Evolutionary conservation across 352 stramenopile genomes (phyloP).

Genomic region (Phytophthora pistaciae): DNA sequence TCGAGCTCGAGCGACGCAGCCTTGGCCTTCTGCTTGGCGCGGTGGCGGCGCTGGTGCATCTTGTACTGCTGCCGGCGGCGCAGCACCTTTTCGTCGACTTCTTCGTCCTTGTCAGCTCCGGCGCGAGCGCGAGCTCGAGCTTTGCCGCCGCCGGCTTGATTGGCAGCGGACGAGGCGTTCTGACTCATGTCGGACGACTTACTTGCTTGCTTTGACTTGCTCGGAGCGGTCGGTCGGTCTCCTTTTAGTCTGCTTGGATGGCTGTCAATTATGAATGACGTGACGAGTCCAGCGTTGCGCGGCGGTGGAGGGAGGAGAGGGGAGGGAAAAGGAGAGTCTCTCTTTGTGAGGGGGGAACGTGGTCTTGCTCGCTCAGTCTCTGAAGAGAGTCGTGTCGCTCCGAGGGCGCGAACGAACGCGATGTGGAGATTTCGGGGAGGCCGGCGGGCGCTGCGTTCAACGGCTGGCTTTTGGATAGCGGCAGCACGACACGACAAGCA

Average conservation of each 20-base stretch:
- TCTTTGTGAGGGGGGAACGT: not conserved
- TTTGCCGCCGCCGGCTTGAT: not conserved
- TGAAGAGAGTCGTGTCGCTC: not conserved
- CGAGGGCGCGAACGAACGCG: constrained; percentile 17
- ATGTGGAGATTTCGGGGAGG: constrained; percentile 30
- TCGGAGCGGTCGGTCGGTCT: not conserved
- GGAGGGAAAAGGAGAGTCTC: not conserved
- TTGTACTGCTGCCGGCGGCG: constrained; percentile 64
- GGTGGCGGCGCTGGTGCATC: constrained; percentile 66
- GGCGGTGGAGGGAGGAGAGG: not conserved
- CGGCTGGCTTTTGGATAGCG: constrained; percentile 12
- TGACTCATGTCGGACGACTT: constrained; percentile 25
- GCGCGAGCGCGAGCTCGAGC: not conserved
- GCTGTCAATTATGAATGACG: not conserved
- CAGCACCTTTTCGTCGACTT: constrained; percentile 49
- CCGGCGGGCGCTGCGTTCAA: not conserved
- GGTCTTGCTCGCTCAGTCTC: not conserved
- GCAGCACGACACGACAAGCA: constrained; percentile 11
- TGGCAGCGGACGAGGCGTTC: constrained; percentile 16
- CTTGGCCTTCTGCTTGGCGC: constrained; percentile 67
- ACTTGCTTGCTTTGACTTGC: not conserved
- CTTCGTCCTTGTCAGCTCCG: constrained; percentile 4
- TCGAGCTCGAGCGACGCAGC: constrained; percentile 49
- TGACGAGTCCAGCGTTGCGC: constrained; percentile 7
- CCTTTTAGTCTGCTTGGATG: not conserved